Percentiles rank a stretch among this genome's conserved stretches.
Conservation (phyloP, 257 asterid genomes). For the Salvia rosmarinus region DNA sequence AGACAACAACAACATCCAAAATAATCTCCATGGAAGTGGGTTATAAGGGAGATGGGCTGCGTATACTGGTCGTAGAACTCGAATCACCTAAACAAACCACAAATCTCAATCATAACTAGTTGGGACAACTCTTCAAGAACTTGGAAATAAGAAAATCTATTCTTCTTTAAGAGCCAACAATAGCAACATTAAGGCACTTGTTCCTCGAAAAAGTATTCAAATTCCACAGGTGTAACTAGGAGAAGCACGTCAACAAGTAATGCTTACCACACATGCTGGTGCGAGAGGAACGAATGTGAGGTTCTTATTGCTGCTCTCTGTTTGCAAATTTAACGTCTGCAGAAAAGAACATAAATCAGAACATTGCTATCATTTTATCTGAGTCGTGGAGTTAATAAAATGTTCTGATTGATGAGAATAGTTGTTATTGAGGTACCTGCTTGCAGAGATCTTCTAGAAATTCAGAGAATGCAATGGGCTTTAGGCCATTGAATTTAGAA, state of each 20-base stretch:
- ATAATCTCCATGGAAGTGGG: constrained; percentile 78
- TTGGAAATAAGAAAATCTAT: background rate
- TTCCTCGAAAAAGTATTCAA: background rate
- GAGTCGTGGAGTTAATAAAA: background rate
- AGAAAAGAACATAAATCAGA: constrained; percentile 22
- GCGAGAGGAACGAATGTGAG: constrained; percentile 90
- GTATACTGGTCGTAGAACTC: constrained; percentile 83
- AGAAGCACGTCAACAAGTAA: constrained; percentile 4
- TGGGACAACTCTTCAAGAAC: background rate
- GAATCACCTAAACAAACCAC: constrained; percentile 60
- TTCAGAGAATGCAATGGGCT: constrained; percentile 92
- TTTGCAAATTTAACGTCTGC: constrained; percentile 72
- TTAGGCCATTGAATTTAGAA: constrained; percentile 90
- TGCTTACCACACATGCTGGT: constrained; percentile 94
- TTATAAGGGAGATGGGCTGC: constrained; percentile 80
- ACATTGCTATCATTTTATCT: constrained; percentile 9
- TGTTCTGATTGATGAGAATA: background rate
- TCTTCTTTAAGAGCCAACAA: constrained; percentile 5
- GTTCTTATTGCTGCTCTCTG: constrained; percentile 63
- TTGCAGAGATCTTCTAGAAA: constrained; percentile 95
- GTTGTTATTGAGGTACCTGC: constrained; percentile 58
- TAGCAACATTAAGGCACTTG: constrained; percentile 13
- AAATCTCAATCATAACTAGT: constrained; percentile 9
- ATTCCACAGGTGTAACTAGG: background rate
- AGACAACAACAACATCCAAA: constrained; percentile 68